phyloP scores from a whole-genome alignment of 2,329 filamentous ascomycete genomes.

The Penicillium sp. region DNA sequence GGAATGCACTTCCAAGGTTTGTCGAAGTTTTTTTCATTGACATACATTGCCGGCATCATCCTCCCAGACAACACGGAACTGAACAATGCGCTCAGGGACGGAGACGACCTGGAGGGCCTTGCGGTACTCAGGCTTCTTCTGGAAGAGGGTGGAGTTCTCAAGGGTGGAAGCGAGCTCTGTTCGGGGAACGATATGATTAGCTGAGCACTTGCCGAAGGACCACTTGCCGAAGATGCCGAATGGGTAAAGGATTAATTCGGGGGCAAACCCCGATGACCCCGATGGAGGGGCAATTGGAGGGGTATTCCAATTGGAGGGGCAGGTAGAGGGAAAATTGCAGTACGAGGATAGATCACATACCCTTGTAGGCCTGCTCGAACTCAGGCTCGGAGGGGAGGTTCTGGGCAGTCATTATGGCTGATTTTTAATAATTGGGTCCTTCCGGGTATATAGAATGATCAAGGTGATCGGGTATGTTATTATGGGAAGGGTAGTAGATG shows the following conservation, averaged over 20 bases:
- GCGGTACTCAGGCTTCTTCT: conserved; percentile 92
- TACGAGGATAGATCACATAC: conserved; percentile 51
- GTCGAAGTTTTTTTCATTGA: neutral
- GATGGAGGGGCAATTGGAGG: conserved; percentile 5
- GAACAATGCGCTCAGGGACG: conserved; percentile 91
- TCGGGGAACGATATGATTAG: conserved; percentile 11
- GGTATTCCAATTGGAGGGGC: neutral
- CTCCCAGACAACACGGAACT: conserved; percentile 98
- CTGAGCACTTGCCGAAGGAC: conserved; percentile 6
- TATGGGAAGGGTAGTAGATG: conserved; percentile 3
- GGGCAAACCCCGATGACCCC: neutral
- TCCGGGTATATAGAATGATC: neutral
- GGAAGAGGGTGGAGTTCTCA: conserved; percentile 88
- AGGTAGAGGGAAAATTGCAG: neutral
- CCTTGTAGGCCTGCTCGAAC: conserved; percentile 98
- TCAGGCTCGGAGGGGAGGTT: conserved; percentile 87
- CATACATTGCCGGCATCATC: conserved; percentile 72
- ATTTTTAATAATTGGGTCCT: conserved; percentile 6
- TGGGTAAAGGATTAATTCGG: conserved; percentile 6
- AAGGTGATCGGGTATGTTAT: conserved; percentile 9
- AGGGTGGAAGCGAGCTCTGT: conserved; percentile 92
- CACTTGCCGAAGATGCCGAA: conserved; percentile 23
- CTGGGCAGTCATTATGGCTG: conserved; percentile 61
- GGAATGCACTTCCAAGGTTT: neutral
- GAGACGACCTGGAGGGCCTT: conserved; percentile 84